Percentiles rank a stretch among this genome's conserved stretches.
These are phyloP conservation scores for Angophora floribunda DNA, from an alignment of 345 rosid species.

Conservation along the genomic window DNA sequence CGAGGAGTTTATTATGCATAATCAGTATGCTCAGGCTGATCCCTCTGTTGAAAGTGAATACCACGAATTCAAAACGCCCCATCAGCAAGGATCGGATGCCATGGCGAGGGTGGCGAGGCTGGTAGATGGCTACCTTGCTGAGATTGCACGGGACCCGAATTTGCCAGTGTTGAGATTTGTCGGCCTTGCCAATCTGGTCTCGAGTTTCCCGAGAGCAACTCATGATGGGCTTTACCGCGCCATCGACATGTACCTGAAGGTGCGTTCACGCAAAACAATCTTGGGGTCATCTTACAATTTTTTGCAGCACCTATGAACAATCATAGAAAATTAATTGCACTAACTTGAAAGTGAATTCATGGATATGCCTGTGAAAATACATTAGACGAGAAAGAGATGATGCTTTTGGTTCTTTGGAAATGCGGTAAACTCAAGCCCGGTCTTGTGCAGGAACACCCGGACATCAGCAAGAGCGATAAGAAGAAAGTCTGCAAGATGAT, in stretches of 20 bases:
- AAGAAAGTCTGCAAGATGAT: conserved; percentile 57
- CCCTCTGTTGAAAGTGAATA: conserved; percentile 9
- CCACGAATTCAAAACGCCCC: conserved; percentile 15
- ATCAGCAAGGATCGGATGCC: conserved; percentile 19
- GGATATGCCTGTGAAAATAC: neutral
- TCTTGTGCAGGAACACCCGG: conserved; percentile 50
- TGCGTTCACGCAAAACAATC: neutral
- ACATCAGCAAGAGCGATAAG: conserved; percentile 52
- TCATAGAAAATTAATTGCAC: neutral
- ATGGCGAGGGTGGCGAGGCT: conserved; percentile 42
- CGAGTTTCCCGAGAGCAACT: conserved; percentile 39
- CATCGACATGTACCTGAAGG: conserved; percentile 74
- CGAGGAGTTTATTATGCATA: conserved; percentile 26
- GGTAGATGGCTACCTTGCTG: conserved; percentile 55
- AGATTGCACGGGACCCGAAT: conserved; percentile 47
- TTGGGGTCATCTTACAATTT: neutral
- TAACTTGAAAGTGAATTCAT: neutral
- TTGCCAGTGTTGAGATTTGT: conserved; percentile 29
- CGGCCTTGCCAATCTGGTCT: conserved; percentile 29
- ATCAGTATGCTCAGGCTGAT: conserved; percentile 5
- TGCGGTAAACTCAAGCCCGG: neutral
- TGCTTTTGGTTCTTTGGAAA: neutral
- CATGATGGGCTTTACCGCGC: conserved; percentile 72
- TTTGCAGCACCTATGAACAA: neutral
- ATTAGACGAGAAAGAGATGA: neutral